These are phyloP conservation scores for Vaccinium vitisidaea DNA, from an alignment of 148 eudicot species.

Conservation along the genomic window DNA sequence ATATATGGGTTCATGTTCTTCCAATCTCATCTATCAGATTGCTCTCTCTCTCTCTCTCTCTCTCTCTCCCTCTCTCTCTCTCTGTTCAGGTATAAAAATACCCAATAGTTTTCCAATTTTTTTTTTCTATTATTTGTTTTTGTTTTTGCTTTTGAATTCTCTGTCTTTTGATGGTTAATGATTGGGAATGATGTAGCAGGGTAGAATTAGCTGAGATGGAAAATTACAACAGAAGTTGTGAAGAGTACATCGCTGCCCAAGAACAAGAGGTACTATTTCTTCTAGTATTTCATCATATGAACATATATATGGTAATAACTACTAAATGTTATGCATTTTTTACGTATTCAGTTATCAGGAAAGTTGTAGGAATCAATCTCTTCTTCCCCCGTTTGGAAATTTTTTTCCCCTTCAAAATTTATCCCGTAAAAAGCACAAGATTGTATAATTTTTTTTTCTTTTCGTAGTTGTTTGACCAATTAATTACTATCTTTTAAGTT, in stretches of 20 bases:
- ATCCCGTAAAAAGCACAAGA: background rate
- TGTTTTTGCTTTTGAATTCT: background rate
- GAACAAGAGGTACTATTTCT: conserved; percentile 23
- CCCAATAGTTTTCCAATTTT: background rate
- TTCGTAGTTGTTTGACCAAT: background rate
- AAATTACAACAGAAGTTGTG: conserved; percentile 35
- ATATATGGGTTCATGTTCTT: conserved; percentile 12
- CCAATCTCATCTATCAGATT: conserved; percentile 5
- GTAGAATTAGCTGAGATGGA: conserved; percentile 35
- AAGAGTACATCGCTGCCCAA: conserved; percentile 32
- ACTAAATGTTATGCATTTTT: background rate
- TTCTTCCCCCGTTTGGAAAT: too few species aligned
- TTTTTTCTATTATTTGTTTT: background rate
- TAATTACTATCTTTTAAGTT: background rate
- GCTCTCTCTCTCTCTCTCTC: conserved; percentile 16
- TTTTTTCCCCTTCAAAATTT: background rate
- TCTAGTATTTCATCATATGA: too few species aligned
- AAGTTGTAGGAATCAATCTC: too few species aligned
- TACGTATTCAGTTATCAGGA: background rate
- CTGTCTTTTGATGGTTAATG: conserved; percentile 7
- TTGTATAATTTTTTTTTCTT: too few species aligned
- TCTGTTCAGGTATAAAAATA: background rate
- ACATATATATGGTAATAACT: background rate
- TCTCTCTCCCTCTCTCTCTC: conserved; percentile 18
- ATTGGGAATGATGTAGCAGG: conserved; percentile 29